phyloP scores from a whole-genome alignment of 2,329 filamentous ascomycete genomes.

The Trichophyton benhamiae region DNA sequence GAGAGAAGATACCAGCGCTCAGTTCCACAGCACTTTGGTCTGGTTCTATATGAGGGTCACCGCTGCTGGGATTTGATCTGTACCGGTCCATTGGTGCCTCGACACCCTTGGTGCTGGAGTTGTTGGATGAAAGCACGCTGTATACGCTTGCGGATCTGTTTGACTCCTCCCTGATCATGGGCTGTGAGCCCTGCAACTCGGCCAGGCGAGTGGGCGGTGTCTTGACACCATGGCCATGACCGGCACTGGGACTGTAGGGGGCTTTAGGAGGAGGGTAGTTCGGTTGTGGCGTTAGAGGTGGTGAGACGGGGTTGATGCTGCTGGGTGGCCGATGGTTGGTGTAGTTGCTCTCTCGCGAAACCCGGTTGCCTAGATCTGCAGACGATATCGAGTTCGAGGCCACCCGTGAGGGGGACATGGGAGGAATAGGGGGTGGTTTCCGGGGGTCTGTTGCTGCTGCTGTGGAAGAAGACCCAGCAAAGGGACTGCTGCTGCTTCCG shows the following conservation, averaged over 20 bases:
- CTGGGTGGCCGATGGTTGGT: background rate
- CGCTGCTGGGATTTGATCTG: background rate
- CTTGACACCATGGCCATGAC: background rate
- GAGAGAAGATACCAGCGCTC: background rate
- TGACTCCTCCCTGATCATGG: background rate
- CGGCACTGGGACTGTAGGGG: background rate
- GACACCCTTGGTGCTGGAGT: background rate
- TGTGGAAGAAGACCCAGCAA: background rate
- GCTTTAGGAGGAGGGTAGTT: background rate
- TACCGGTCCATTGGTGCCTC: background rate
- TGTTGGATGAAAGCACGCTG: constrained; percentile 2
- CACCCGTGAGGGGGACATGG: background rate
- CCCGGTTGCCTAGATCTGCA: background rate
- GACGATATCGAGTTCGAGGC: background rate
- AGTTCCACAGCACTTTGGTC: background rate
- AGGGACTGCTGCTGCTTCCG: background rate
- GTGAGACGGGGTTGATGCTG: background rate
- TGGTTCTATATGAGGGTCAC: background rate
- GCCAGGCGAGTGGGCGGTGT: background rate
- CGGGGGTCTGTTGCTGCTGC: background rate
- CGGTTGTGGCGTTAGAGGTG: background rate
- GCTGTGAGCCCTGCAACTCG: background rate
- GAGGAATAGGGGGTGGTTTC: background rate
- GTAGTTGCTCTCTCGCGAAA: background rate
- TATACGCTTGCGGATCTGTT: background rate